Base-by-base conservation (phyloP, 2,329 filamentous ascomycete genomes). In the Beauveria australis region DNA sequence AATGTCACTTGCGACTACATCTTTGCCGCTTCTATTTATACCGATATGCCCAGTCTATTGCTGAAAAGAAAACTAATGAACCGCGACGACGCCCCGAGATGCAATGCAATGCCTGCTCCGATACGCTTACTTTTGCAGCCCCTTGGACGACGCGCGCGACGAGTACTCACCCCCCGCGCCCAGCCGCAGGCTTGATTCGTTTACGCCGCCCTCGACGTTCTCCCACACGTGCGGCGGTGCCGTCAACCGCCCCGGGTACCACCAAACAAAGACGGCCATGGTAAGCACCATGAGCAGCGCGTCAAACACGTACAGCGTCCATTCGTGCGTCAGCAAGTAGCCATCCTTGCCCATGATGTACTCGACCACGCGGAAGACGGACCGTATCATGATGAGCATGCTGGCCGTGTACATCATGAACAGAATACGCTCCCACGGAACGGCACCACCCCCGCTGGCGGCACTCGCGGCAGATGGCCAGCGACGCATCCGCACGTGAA, bases 291-390 rank as follows among this genome's bases (percentile, higher is more conserved):
- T 70, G 8, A 64, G 62, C 26, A 63, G 30, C 19, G 66, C 64
- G 40, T 80, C 78, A 63, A 80, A 78, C 2, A 76, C 65, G 63
- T 77, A 80, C n/a, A 76, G 54, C 19, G 71, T 70, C 71, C 72
- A 74, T 65, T 80, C 78, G 61, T 76, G 67, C 5, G 52, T 61
- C 37, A 79, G 65, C 3, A 74, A 64, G 63, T 78, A 79, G 0
- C 75, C 76, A 22, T 71, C 65, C 8, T 71, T 63, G 12, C 76
- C 78, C 67, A 74, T 69, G 2, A 69, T 68, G 66, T 79, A 81
- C 69, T 82, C 80, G n/a, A 81, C 65, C 2, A 79, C 71, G 18
- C 79, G 74, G 63, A 77, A 79, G 7, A 79, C 61, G 5, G 75
- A 78, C 12, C 79, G 72, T 8, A 77, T 65, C 55, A 78, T 68